Evolutionary conservation across 495 filamentous ascomycete species (phyloP), one percentile per base, ranked within the genome.

Genomic region (Trichodelitschia bisporula): DNA sequence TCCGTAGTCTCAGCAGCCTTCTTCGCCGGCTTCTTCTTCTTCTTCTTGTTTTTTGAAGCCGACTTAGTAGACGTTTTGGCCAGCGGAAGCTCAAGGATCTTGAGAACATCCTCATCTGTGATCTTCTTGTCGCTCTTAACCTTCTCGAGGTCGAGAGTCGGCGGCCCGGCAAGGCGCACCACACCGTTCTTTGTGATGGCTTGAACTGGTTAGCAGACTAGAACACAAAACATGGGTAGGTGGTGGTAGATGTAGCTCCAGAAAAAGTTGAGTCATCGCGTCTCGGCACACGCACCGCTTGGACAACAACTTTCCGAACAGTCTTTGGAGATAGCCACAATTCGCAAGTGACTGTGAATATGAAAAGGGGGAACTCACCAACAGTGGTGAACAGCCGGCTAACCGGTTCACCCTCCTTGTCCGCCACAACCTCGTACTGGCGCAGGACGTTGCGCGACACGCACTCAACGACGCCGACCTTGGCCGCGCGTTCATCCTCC

Each of bases 101-200:
- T 74, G 32, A 92, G 70, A 38, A 97, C 64, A 54, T 92, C 82
- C 52, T 86, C 77, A 43, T 95, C 83, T 34, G 71, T 75, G 47
- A 97, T 86, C 67, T 92, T 92, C 66, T 97, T 93, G 51, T 95
- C 79, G 2, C 75, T 70, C 62, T 84, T 79, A 62, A 69, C 63
- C 54, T 80, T 76, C 43, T 59, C 59, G 27, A 86, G 45, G 41
- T 93, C 77, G 13, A 64, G 55, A 5, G 66, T 49, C 33, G 74
- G 66, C 15, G 86, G 74, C 4, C 65, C 69, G 24, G 77, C 69
- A 16, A 97, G 55, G 50, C 76, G 77, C 42, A 71, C 74, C 48
- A 97, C 54, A 41, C 86, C 86, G 50, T 92, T 89, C 70, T 95
- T 97, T 36, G 84, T 95, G 56, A 95, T 84, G 33, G 80, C 89